Evolutionary conservation across 345 rosid genomes (phyloP).

Genomic region (Gossypium herbaceum): DNA sequence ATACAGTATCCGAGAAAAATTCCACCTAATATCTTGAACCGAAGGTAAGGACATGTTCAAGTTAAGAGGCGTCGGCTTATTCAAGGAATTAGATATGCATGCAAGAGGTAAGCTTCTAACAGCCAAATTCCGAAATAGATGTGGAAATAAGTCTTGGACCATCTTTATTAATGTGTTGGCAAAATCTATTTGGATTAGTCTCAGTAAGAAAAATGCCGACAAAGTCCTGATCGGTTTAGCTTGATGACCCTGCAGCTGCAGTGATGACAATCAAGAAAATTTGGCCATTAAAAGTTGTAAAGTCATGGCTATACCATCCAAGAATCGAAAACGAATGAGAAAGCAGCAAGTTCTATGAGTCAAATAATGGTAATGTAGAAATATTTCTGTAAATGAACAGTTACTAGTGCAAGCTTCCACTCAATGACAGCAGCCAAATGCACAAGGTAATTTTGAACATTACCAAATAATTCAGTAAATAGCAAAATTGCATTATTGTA

Average conservation of each 20-base stretch:
- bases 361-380: neutral
- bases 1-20: conserved; percentile 60
- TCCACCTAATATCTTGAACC: conserved; percentile 66
- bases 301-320: neutral
- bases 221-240: conserved; percentile 33
- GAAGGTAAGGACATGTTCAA: conserved; percentile 76
- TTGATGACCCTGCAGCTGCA: conserved; percentile 50
- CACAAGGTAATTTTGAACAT: neutral
- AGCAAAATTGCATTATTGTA: conserved; percentile 1
- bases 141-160: conserved; percentile 35
- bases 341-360: neutral
- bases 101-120: conserved; percentile 51
- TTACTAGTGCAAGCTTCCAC: neutral
- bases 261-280: conserved; percentile 22
- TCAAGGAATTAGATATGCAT: conserved; percentile 72
- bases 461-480: neutral
- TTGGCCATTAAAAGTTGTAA: neutral
- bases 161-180: conserved; percentile 30
- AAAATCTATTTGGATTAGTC: conserved; percentile 29
- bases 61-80: conserved; percentile 70
- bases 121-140: conserved; percentile 32
- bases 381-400: neutral
- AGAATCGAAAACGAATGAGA: neutral
- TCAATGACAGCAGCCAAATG: neutral
- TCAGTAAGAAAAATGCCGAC: conserved; percentile 41